These are phyloP conservation scores for Pseudonitzschia delicatissima DNA, from an alignment of 108 stramenopile genomes.

Conservation along the genomic window DNA sequence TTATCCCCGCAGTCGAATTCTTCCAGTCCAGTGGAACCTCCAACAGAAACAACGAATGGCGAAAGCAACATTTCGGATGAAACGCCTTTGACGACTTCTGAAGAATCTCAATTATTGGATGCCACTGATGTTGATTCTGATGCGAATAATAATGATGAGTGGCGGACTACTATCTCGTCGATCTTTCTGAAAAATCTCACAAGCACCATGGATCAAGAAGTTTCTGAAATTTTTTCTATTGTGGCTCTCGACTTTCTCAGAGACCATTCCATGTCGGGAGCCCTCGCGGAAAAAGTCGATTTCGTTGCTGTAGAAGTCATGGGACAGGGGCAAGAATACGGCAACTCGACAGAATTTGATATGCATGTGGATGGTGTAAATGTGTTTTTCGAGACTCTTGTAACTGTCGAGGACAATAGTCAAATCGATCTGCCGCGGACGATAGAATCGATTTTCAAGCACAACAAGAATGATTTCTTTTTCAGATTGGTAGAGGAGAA, in stretches of 20 bases:
- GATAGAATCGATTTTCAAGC: constrained; percentile 9
- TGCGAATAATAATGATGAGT: too few species aligned
- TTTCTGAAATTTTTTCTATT: constrained; percentile 3
- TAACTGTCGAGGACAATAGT: not conserved
- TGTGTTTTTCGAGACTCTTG: not conserved
- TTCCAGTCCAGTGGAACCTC: too few species aligned
- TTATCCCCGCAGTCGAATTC: too few species aligned
- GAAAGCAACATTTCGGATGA: too few species aligned
- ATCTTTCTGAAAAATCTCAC: not conserved
- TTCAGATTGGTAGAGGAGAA: not conserved
- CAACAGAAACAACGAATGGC: too few species aligned
- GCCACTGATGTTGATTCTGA: too few species aligned
- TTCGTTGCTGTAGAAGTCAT: constrained; percentile 1
- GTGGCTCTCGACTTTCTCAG: not conserved
- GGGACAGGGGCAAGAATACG: not conserved
- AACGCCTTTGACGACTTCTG: too few species aligned
- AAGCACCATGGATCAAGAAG: not conserved
- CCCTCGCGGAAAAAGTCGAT: not conserved
- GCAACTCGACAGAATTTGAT: not conserved
- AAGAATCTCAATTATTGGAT: too few species aligned
- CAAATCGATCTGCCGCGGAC: not conserved
- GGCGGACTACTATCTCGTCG: not conserved
- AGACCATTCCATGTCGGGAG: not conserved
- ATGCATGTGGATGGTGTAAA: constrained; percentile 4
- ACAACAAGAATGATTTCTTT: constrained; percentile 1